A percentile compares a stretch with the other conserved stretches of the same genome.
Evolutionary conservation across 1,284 basidiomycete species (phyloP).

Genomic region (Moesziomyces sp.): DNA sequence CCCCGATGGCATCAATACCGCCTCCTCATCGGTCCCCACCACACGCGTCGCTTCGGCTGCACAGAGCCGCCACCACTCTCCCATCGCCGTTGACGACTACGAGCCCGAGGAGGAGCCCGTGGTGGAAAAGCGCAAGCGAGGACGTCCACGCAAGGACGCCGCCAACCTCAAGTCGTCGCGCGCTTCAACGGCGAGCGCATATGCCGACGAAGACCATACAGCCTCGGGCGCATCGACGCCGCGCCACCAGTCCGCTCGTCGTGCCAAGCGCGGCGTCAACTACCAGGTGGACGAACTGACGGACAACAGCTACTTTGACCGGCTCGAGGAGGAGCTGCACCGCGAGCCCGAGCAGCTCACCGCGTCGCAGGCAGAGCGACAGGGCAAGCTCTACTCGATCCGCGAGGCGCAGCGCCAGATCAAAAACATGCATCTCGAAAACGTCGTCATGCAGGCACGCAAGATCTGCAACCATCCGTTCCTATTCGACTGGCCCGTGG

Average conservation of each 20-base stretch:
- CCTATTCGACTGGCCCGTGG: constrained; percentile 87
- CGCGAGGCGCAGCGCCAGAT: constrained; percentile 74
- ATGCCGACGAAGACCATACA: constrained; percentile 15
- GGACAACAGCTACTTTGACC: constrained; percentile 47
- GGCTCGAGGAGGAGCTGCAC: constrained; percentile 39
- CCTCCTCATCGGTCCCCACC: constrained; percentile 25
- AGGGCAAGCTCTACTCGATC: constrained; percentile 54
- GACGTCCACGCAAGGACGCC: constrained; percentile 16
- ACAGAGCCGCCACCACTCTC: constrained; percentile 32
- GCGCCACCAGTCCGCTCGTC: constrained; percentile 18
- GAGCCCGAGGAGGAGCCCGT: neutral
- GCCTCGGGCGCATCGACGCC: constrained; percentile 38
- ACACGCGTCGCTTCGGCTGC: constrained; percentile 24
- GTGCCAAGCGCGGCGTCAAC: constrained; percentile 37
- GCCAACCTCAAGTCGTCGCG: constrained; percentile 11
- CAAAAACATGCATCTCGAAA: constrained; percentile 91
- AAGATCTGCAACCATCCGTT: constrained; percentile 90
- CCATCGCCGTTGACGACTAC: constrained; percentile 4
- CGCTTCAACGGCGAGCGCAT: constrained; percentile 22
- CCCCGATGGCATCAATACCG: constrained; percentile 39
- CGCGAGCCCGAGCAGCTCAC: constrained; percentile 24
- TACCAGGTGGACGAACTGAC: constrained; percentile 45
- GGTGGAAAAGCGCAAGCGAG: constrained; percentile 10
- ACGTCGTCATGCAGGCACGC: constrained; percentile 84
- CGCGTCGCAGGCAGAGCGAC: constrained; percentile 43